Percentiles rank a stretch among this genome's conserved stretches.
These are phyloP conservation scores for Skeletonema marinoi DNA, from an alignment of 108 stramenopile genomes.

Conservation along the genomic window DNA sequence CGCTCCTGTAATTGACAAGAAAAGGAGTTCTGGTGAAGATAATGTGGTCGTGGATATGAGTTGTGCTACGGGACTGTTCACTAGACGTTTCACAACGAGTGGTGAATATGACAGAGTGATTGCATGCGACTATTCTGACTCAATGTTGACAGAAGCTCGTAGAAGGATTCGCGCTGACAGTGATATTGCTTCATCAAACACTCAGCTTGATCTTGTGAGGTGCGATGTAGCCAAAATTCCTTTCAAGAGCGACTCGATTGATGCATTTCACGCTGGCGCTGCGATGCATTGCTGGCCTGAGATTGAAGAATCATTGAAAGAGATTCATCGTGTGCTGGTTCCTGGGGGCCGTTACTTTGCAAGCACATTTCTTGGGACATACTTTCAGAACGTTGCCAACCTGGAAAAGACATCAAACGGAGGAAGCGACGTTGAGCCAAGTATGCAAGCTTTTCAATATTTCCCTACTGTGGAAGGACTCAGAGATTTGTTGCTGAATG, in stretches of 20 bases:
- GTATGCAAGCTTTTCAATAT: slow-evolving; percentile 82
- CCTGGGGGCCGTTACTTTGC: slow-evolving; percentile 95
- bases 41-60: slow-evolving; percentile 92
- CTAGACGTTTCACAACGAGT: slow-evolving; percentile 81
- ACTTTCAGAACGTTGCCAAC: slow-evolving; percentile 59
- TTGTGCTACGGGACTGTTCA: slow-evolving; percentile 93
- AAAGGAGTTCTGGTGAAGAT: background rate
- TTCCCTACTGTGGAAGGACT: slow-evolving; percentile 72
- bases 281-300: slow-evolving; percentile 98
- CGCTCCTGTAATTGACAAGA: slow-evolving; percentile 55
- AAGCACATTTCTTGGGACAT: slow-evolving; percentile 86
- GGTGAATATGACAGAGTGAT: slow-evolving; percentile 81
- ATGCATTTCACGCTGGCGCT: slow-evolving; percentile 92
- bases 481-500: slow-evolving; percentile 54
- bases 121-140: slow-evolving; percentile 91
- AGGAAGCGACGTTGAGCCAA: slow-evolving; percentile 26
- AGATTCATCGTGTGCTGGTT: slow-evolving; percentile 89
- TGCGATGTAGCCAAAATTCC: slow-evolving; percentile 91
- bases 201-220: slow-evolving; percentile 82
- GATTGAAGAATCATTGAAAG: slow-evolving; percentile 71
- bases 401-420: slow-evolving; percentile 40
- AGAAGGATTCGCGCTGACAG: slow-evolving; percentile 68
- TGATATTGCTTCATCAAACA: slow-evolving; percentile 38
- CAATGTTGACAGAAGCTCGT: slow-evolving; percentile 91
- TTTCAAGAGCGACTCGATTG: slow-evolving; percentile 66